These are phyloP conservation scores for Amanita phalloides DNA, from an alignment of 768 basidiomycete species.

Conservation along the genomic window DNA sequence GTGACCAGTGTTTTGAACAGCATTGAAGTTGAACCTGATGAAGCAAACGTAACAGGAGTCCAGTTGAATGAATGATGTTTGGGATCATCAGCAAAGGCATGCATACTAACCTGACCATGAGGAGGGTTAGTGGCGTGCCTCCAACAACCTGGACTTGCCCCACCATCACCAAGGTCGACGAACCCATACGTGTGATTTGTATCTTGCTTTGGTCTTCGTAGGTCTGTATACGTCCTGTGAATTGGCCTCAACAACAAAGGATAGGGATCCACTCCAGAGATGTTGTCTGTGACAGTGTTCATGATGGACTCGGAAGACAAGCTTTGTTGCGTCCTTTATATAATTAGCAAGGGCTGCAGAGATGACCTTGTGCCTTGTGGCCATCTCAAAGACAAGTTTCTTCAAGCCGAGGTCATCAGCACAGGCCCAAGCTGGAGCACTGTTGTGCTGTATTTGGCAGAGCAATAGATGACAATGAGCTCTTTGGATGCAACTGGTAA, in stretches of 20 bases:
- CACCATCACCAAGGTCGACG: no score
- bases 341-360: background rate
- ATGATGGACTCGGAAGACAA: background rate
- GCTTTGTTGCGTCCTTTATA: background rate
- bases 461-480: background rate
- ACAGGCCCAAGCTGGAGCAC: background rate
- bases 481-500: no score
- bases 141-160: no score
- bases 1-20: background rate
- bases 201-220: no score
- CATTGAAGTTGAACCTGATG: background rate
- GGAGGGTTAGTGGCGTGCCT: no score
- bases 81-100: no score
- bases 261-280: background rate
- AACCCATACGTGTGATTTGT: no score
- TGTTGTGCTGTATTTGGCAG: background rate
- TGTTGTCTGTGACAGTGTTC: background rate
- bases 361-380: background rate
- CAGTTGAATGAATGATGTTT: background rate
- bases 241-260: no score
- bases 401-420: background rate
- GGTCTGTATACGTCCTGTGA: no score
- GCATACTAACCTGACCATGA: no score
- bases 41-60: background rate
- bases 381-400: background rate